Base-by-base conservation (phyloP, 225 moss, liverwort and hornwort genomes). In the Climacium dendroides region DNA sequence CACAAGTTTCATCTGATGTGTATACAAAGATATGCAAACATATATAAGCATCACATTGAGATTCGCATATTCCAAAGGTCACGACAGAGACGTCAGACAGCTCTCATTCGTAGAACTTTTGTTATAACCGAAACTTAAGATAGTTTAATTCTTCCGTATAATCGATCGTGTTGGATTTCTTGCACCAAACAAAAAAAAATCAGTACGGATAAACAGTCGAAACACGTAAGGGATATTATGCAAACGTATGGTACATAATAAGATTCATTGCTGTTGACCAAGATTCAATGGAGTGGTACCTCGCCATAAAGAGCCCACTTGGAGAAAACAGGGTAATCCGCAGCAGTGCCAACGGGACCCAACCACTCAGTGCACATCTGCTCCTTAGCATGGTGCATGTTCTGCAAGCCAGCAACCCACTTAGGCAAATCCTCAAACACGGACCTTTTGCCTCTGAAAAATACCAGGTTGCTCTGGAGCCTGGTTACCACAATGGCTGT, bases 291-390 rank as follows among this genome's bases (percentile, higher is more conserved):
- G 58, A 74, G 57, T 59, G 47, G 88, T 90, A 99, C 99, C 97
- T 99, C 99, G 91, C 99, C 99, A 89, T 97, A 99, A 72, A 99
- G 91, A 89, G 96, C 99, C 99, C 99, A 99, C 89, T 99, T 99
- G 53, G 99, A 99, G 88, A 99, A 99, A 79, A 99, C 94, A 75
- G 99, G 99, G 85, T 99, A 99, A 92, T 99, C 99, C 63, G 95
- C 93, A 87, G 99, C 99, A 79, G 99, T 97, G 72, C 99, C 99
- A 85, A 99, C 99, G 52, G 99, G 96, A 85, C 96, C 97, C 80
- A 99, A 91, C 99, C 97, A 99, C 76, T 97, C 93, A 43, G 95
- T 96, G 93, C 99, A 99, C 81, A 99, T 95, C 94, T 93, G 96
- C 88, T 97, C 96, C 86, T 99, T 99, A 28, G 95, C 94, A 87